phyloP scores from a whole-genome alignment of 1,139 yeast species.

The Yamadazyma diospyri region DNA sequence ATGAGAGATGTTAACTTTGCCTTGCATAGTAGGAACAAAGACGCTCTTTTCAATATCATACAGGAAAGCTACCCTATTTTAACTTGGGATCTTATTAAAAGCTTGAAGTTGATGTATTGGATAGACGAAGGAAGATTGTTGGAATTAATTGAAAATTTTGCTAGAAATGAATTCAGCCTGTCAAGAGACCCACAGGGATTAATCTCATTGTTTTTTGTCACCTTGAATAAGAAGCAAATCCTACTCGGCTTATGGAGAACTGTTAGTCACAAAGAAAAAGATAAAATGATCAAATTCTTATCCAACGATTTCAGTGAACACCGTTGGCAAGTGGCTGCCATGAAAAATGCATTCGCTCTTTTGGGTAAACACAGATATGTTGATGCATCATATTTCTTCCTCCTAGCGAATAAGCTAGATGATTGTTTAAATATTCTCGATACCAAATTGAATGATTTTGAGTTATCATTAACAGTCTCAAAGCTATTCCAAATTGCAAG shows the following conservation, averaged over 20 bases:
- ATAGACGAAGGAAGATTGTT: conserved; percentile 46
- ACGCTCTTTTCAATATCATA: conserved; percentile 55
- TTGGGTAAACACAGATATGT: conserved; percentile 81
- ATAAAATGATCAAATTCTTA: conserved; percentile 74
- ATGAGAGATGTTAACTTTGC: conserved; percentile 91
- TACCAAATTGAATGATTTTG: conserved; percentile 61
- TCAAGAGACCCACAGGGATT: conserved; percentile 67
- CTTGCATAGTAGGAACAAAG: conserved; percentile 75
- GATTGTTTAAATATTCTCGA: conserved; percentile 78
- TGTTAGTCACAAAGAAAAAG: conserved; percentile 73
- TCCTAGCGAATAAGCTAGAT: conserved; percentile 70
- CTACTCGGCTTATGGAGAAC: conserved; percentile 83
- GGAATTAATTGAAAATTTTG: conserved; percentile 61
- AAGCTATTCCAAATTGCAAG: conserved; percentile 51
- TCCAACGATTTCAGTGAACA: conserved; percentile 68
- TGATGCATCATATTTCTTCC: conserved; percentile 88
- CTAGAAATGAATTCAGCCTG: conserved; percentile 61
- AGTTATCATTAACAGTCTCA: conserved; percentile 77
- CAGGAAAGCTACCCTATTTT: conserved; percentile 44
- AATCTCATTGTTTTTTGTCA: conserved; percentile 73
- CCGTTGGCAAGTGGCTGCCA: conserved; percentile 85
- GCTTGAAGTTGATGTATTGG: conserved; percentile 76
- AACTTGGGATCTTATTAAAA: conserved; percentile 59
- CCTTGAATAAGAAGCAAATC: conserved; percentile 73
- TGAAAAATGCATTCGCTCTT: conserved; percentile 87